Percentiles rank a stretch among this genome's conserved stretches.
Conservation (phyloP, 495 filamentous ascomycete genomes). For the Penicillium crystallinum region DNA sequence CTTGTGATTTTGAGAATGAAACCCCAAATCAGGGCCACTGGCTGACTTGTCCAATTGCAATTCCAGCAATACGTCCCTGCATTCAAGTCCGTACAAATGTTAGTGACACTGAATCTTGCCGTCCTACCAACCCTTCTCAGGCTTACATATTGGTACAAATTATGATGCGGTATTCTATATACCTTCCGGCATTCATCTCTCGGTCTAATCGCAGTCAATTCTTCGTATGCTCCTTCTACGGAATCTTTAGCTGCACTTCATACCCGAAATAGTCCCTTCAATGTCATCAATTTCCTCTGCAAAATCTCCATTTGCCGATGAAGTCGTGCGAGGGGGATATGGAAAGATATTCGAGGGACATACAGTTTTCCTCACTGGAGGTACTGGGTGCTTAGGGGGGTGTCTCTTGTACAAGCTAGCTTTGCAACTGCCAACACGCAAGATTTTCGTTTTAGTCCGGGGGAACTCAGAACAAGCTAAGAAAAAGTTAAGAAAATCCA, state of each 20-base stretch:
- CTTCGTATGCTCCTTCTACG: not conserved
- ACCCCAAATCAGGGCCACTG: not conserved
- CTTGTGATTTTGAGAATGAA: not conserved
- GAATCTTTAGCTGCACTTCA: not conserved
- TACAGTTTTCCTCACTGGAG: slow-evolving; percentile 34
- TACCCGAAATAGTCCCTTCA: not conserved
- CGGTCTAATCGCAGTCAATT: not conserved
- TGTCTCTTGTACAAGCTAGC: slow-evolving; percentile 37
- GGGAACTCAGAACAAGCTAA: slow-evolving; percentile 23
- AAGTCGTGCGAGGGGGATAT: slow-evolving; percentile 27
- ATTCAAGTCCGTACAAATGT: not conserved
- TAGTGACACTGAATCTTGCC: not conserved
- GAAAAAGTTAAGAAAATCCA: slow-evolving; percentile 27
- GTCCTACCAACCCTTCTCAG: slow-evolving; percentile 1
- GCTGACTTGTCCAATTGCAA: not conserved
- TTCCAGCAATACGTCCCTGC: not conserved
- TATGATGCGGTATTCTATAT: not conserved
- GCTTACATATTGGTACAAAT: not conserved
- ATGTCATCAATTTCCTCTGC: slow-evolving; percentile 13
- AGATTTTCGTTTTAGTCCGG: slow-evolving; percentile 31
- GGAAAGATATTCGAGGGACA: slow-evolving; percentile 23
- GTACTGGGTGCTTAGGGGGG: slow-evolving; percentile 35
- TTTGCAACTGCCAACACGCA: slow-evolving; percentile 30
- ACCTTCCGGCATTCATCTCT: not conserved
- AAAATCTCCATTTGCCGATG: slow-evolving; percentile 13